Conservation (phyloP, 139 green algal species). For the Nannochloris sp. region DNA sequence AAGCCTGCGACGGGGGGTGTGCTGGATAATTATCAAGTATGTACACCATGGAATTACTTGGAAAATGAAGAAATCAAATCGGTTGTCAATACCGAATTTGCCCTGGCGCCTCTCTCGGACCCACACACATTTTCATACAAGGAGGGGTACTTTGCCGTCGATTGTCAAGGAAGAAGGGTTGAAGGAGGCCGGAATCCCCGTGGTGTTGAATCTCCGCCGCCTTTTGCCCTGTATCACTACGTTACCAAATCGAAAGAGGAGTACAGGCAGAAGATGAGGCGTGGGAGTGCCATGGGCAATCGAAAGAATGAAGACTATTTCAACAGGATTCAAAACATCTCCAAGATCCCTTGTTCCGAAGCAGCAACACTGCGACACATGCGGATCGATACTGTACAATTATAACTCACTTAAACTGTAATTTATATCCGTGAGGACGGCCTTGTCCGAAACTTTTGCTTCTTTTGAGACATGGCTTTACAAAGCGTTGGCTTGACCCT, state of each 20-base stretch:
- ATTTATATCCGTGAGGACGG: no score
- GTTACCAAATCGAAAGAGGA: constrained; percentile 13
- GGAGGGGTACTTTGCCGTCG: constrained; percentile 10
- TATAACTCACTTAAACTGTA: no score
- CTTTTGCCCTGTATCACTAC: constrained; percentile 14
- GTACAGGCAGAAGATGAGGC: constrained; percentile 15
- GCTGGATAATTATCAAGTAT: neutral
- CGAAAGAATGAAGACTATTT: constrained; percentile 14
- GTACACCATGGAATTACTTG: constrained; percentile 1
- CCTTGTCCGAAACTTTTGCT: no score
- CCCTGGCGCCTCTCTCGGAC: constrained; percentile 8
- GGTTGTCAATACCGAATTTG: constrained; percentile 14
- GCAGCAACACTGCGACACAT: neutral
- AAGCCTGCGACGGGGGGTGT: neutral
- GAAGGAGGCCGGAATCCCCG: neutral
- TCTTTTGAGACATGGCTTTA: no score
- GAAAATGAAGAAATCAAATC: constrained; percentile 12
- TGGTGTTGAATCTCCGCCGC: neutral
- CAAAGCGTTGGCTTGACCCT: no score
- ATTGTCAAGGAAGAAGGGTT: neutral
- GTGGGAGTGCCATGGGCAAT: constrained; percentile 22
- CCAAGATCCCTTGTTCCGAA: neutral
- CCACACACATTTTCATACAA: constrained; percentile 19
- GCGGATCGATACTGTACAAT: no score
- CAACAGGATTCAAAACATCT: constrained; percentile 1